Base-by-base conservation (phyloP, 345 rosid species). In the Populus davidiana region DNA sequence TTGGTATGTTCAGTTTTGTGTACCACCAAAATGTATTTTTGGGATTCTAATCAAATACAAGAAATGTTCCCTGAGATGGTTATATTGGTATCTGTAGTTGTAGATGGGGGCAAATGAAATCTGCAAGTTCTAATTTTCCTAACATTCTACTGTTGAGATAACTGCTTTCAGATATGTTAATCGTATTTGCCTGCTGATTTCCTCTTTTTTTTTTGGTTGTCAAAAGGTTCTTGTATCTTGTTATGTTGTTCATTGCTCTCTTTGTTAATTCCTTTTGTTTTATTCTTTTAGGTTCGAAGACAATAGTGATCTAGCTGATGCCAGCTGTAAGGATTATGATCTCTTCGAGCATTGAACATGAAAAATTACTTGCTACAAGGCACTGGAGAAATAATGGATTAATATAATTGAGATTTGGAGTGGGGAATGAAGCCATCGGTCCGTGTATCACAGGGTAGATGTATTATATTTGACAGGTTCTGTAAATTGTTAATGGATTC, bases 391-490 rank as follows among this genome's bases (percentile, higher is more conserved):
- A 77, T 74, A 73, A 61, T 67, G 85, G 72, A 67, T 77, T 83
- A 74, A 77, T 82, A 78, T 71, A 77, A 50, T 68, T 38, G 31
- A 27, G 66, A 80, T 75, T 69, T 81, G 87, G 78, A 74, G 74
- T 75, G 27, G 90, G 90, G 90, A 83, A 85, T 87, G 90, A 87
- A 87, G 90, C 90, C 82, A 79, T 79, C 66, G 90, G 90, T 87
- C 90, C 90, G 86, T 75, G 83, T 85, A 83, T 86, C 72, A 49
- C 83, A 83, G 85, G 72, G 49, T 78, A 84, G 72, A 76, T 79
- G 78, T 83, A 79, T 62, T 69, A 79, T 83, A 77, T 86, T 71
- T 77, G 71, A 74, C 74, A 70, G 65, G 74, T 73, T 59, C 59
- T 85, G 88, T 85, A 87, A 83, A 87, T 79, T 71, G 10, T 68